Evolutionary conservation across 2,329 filamentous ascomycete species (phyloP).

Genomic region (Xylariales sp.): DNA sequence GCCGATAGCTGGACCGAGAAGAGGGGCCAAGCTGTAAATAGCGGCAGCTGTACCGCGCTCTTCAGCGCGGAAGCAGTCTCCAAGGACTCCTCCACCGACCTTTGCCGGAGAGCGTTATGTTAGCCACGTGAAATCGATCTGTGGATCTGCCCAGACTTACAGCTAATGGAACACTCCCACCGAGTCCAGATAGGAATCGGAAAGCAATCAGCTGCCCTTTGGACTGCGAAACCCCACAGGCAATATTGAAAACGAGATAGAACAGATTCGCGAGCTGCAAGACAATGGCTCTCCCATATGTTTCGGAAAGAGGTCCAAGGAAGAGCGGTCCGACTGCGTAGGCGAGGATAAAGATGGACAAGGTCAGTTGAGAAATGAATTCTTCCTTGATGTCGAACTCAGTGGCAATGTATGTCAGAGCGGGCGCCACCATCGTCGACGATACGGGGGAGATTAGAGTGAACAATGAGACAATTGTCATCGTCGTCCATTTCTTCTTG

Average conservation of each 20-base stretch:
- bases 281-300: constrained; percentile 37
- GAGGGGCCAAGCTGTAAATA: constrained; percentile 32
- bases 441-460: constrained; percentile 55
- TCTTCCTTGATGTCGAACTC: constrained; percentile 40
- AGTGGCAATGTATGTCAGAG: constrained; percentile 34
- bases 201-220: constrained; percentile 43
- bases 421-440: constrained; percentile 47
- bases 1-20: constrained; percentile 26
- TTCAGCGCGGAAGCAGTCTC: constrained; percentile 37
- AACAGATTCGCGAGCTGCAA: constrained; percentile 43
- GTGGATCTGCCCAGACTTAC: constrained; percentile 12
- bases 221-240: constrained; percentile 41
- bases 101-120: constrained; percentile 1
- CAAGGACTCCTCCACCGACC: constrained; percentile 33
- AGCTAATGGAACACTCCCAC: constrained; percentile 42
- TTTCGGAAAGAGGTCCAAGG: constrained; percentile 26
- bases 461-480: constrained; percentile 27
- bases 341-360: constrained; percentile 43
- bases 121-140: too few species aligned
- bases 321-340: constrained; percentile 43
- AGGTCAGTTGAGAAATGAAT: constrained; percentile 34
- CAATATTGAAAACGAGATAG: constrained; percentile 46
- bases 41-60: constrained; percentile 36
- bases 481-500: constrained; percentile 25
- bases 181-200: constrained; percentile 43